These are phyloP conservation scores for Phytopythium vexans DNA, from an alignment of 352 stramenopile species.

Conservation along the genomic window DNA sequence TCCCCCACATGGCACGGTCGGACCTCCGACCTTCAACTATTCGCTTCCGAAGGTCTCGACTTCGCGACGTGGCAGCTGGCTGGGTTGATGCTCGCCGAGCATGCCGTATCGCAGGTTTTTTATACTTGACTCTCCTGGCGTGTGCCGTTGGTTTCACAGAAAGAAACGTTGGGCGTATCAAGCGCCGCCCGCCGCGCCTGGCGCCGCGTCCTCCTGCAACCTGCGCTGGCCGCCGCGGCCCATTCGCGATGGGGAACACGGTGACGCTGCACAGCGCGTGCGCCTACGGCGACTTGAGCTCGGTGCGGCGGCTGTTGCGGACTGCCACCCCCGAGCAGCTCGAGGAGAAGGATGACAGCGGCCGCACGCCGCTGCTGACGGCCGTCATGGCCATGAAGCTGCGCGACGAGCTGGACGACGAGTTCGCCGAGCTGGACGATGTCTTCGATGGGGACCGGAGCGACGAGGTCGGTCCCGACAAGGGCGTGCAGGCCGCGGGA, in stretches of 20 bases:
- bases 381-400: conserved; percentile 59
- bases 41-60: too few species aligned
- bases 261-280: conserved; percentile 82
- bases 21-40: too few species aligned
- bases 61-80: too few species aligned
- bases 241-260: conserved; percentile 66
- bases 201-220: too few species aligned
- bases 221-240: too few species aligned
- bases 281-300: conserved; percentile 60
- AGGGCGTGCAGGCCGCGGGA: conserved; percentile 33
- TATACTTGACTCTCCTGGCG: too few species aligned
- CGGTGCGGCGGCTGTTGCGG: conserved; percentile 59
- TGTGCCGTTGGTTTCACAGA: too few species aligned
- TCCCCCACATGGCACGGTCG: too few species aligned
- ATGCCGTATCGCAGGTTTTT: too few species aligned
- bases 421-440: conserved; percentile 34
- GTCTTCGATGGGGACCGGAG: conserved; percentile 16
- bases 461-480: background rate
- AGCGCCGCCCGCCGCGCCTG: too few species aligned
- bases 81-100: too few species aligned
- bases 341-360: conserved; percentile 69
- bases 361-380: conserved; percentile 70
- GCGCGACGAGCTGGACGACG: conserved; percentile 35
- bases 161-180: too few species aligned
- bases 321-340: conserved; percentile 59